A percentile compares a stretch with the other conserved stretches of the same genome.
Evolutionary conservation across 179 eudicot species (phyloP).

Genomic region (Silene noctiflora): DNA sequence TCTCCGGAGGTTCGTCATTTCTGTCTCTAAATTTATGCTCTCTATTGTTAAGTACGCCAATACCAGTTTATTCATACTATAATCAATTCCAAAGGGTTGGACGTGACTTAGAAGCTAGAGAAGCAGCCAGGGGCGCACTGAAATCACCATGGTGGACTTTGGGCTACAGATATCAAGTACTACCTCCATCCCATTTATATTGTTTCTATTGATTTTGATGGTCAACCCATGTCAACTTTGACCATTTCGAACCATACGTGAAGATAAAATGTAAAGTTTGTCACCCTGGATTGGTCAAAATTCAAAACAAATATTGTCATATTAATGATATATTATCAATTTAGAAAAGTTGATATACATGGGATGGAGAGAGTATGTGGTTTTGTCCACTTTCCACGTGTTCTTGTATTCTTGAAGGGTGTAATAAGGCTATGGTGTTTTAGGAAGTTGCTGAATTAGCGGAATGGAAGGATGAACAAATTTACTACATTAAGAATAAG

Average conservation of each 20-base stretch:
- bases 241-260: neutral
- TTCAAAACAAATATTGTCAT: too few relatives aligned
- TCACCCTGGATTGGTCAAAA: neutral
- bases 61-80: neutral
- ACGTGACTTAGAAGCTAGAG: slow-evolving; percentile 70
- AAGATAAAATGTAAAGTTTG: neutral
- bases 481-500: slow-evolving; percentile 65
- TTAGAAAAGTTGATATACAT: neutral
- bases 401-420: slow-evolving; percentile 6
- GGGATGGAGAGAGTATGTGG: slow-evolving; percentile 19
- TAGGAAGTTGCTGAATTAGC: slow-evolving; percentile 90
- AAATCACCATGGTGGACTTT: slow-evolving; percentile 99
- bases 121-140: slow-evolving; percentile 85
- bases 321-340: too few relatives aligned
- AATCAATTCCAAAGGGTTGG: slow-evolving; percentile 54
- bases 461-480: slow-evolving; percentile 89
- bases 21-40: neutral
- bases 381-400: neutral
- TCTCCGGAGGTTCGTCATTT: slow-evolving; percentile 57
- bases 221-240: neutral
- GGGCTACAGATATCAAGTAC: slow-evolving; percentile 77
- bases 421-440: slow-evolving; percentile 7
- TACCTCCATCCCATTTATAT: neutral
- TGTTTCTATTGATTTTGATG: neutral
- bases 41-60: neutral